These are phyloP conservation scores for Apiotrichum brassicae DNA, from an alignment of 1,284 basidiomycete genomes.

Conservation along the genomic window DNA sequence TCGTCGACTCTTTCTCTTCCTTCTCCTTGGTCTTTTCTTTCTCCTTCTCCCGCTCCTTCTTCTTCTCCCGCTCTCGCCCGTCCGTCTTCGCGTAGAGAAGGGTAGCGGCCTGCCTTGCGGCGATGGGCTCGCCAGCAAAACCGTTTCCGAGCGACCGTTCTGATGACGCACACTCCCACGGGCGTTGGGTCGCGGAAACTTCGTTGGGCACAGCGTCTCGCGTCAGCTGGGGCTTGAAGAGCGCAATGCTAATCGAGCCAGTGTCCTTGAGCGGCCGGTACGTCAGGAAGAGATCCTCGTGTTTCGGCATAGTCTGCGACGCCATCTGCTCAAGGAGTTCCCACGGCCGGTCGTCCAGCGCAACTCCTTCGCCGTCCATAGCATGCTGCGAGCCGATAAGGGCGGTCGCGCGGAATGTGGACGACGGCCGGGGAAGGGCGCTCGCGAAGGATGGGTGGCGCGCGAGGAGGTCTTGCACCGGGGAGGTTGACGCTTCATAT, in stretches of 20 bases:
- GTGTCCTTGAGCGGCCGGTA: constrained; percentile 29
- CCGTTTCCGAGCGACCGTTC: constrained; percentile 41
- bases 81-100: constrained; percentile 19
- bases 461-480: constrained; percentile 19
- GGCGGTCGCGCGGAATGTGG: constrained; percentile 25
- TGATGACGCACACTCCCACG: constrained; percentile 29
- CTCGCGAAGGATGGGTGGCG: constrained; percentile 15
- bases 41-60: background rate
- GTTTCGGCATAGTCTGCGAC: constrained; percentile 12
- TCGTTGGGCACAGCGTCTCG: constrained; percentile 28
- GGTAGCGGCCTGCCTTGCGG: constrained; percentile 26
- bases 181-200: background rate
- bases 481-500: constrained; percentile 21
- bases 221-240: constrained; percentile 35
- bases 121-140: constrained; percentile 31
- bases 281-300: constrained; percentile 31
- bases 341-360: constrained; percentile 43
- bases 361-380: constrained; percentile 15
- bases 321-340: constrained; percentile 40
- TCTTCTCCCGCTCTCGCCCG: background rate
- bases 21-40: background rate
- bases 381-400: constrained; percentile 16
- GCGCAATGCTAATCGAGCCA: constrained; percentile 31
- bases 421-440: constrained; percentile 26
- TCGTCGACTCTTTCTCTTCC: background rate